Evolutionary conservation across 805 yeast species (phyloP).

Genomic region (Suhomyces sp.): DNA sequence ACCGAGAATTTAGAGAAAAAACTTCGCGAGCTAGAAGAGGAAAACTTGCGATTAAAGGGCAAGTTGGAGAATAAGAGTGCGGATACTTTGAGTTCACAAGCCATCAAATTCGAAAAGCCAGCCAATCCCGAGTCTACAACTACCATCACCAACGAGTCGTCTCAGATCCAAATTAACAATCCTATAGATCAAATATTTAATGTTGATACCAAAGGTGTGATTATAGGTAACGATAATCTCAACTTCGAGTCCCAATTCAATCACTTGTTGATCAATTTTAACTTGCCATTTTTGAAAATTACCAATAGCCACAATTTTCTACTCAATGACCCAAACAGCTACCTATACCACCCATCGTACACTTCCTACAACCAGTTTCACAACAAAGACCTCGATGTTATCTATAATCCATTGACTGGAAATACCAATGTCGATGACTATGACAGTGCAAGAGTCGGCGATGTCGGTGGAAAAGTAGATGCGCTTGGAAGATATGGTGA

Average conservation of each 20-base stretch:
- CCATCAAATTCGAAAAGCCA: background rate
- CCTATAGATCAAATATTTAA: constrained; percentile 47
- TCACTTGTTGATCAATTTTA: constrained; percentile 41
- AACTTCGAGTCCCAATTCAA: constrained; percentile 47
- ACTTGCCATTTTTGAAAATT: constrained; percentile 42
- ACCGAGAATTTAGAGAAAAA: constrained; percentile 70
- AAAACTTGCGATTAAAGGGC: constrained; percentile 32
- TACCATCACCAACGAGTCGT: constrained; percentile 6
- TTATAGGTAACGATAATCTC: constrained; percentile 44
- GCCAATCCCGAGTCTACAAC: background rate
- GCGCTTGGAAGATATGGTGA: background rate
- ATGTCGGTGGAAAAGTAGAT: constrained; percentile 5
- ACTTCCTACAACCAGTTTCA: constrained; percentile 34
- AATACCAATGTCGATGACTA: constrained; percentile 6
- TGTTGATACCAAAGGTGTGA: constrained; percentile 40
- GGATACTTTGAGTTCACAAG: background rate
- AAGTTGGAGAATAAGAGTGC: background rate
- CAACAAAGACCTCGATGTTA: constrained; percentile 35
- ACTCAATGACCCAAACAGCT: constrained; percentile 41
- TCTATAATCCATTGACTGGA: constrained; percentile 40
- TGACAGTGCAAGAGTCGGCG: background rate
- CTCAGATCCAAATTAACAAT: constrained; percentile 32
- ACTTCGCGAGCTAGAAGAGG: constrained; percentile 59
- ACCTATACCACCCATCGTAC: constrained; percentile 39
- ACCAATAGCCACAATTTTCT: constrained; percentile 43